A percentile compares a stretch with the other conserved stretches of the same genome.
These are phyloP conservation scores for Globisporangium recalcitrans DNA, from an alignment of 352 stramenopile species.

Conservation along the genomic window DNA sequence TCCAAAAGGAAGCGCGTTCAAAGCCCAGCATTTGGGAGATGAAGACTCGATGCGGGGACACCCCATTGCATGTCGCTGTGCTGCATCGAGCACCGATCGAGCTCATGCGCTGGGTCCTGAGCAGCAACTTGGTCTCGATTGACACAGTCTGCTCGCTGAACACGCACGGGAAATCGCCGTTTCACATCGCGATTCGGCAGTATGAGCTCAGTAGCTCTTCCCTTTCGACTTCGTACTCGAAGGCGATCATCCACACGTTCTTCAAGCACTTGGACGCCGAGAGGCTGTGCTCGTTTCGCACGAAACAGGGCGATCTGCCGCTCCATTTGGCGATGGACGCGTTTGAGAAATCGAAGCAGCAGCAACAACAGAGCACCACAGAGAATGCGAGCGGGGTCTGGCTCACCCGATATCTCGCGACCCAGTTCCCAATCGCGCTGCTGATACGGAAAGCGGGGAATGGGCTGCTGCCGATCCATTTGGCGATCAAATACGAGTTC, in stretches of 20 bases:
- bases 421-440: constrained; percentile 19
- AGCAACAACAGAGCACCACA: not conserved
- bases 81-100: constrained; percentile 30
- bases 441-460: constrained; percentile 23
- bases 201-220: constrained; percentile 17
- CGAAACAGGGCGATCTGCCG: constrained; percentile 38
- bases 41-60: constrained; percentile 22
- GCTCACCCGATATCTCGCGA: constrained; percentile 22
- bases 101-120: constrained; percentile 35
- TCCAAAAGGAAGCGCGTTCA: not conserved
- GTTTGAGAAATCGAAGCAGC: constrained; percentile 25
- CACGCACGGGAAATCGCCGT: constrained; percentile 28
- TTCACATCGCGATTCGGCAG: constrained; percentile 38
- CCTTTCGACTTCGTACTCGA: constrained; percentile 18
- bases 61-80: constrained; percentile 34
- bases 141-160: constrained; percentile 25
- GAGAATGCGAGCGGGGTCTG: constrained; percentile 21
- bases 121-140: constrained; percentile 3
- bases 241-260: constrained; percentile 35
- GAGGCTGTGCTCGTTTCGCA: constrained; percentile 28
- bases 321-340: constrained; percentile 48
- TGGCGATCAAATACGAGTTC: constrained; percentile 40
- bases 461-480: constrained; percentile 31
- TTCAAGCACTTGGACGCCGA: constrained; percentile 26
- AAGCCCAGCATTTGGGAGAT: constrained; percentile 11